Base-by-base conservation (phyloP, 805 yeast genomes). In the Hanseniaspora lindneri region DNA sequence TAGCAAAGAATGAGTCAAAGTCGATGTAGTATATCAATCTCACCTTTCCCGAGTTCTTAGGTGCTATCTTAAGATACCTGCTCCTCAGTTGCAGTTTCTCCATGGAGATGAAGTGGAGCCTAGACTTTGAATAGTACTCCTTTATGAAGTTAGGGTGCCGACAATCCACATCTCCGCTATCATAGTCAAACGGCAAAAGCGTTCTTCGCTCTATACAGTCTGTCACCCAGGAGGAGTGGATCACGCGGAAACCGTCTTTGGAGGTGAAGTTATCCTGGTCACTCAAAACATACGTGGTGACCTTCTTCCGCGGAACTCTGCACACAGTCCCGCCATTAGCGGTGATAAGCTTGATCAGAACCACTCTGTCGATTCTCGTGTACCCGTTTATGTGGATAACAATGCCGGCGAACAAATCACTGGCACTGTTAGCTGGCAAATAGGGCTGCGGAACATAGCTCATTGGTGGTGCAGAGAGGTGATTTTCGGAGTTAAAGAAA, bases 1-100 rank as follows among this genome's bases (percentile, higher is more conserved):
- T 73, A 2, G 88, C 96, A 64, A 89, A 89, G 58, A 92, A 89
- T 54, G 95, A 86, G 61, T 89, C 98, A 62, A 87, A 89, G 61
- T 89, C 98, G 29, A 89, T 71, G 61, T 89, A 96, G 48, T 88
- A 60, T 9, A 88, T 74, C 1, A 72, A 34, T 35, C 43, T 41
- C n/a, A n/a, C n/a, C n/a, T n/a, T n/a, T n/a, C n/a, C n/a, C n/a
- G n/a, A n/a, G n/a, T n/a, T n/a, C n/a, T n/a, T n/a, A n/a, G n/a
- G n/a, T n/a, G n/a, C n/a, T n/a, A 42, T 41, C 34, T 49, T 48
- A 34, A 81, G 68, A 57, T 82, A 84, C 27, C 74, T 73, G 2
- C 75, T 67, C 41, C 84, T 69, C 21, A 92, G 65, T 34, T 79
- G 83, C 0, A 86, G 73, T 58, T 86, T 89, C 92, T 95, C 85